Conservation (phyloP, 768 basidiomycete species). For the Lentinula detonsa region DNA sequence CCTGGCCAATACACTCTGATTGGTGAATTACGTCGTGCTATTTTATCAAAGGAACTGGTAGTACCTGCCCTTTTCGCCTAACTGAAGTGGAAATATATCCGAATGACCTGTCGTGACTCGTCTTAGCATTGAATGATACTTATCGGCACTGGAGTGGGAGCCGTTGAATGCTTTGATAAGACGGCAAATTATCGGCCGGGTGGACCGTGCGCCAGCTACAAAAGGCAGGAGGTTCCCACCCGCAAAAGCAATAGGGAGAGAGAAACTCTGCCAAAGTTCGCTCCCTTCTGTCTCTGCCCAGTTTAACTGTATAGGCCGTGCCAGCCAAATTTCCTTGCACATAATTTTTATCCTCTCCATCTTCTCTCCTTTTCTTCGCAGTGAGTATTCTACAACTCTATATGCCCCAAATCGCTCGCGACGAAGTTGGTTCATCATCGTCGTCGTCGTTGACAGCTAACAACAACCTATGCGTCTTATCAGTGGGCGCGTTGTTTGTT, state of each 20-base stretch:
- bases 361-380: slow-evolving; percentile 4
- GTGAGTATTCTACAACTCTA: slow-evolving; percentile 11
- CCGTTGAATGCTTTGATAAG: neutral
- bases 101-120: too few species aligned
- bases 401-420: slow-evolving; percentile 7
- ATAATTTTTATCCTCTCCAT: slow-evolving; percentile 1
- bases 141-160: too few species aligned
- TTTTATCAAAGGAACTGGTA: too few species aligned
- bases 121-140: too few species aligned
- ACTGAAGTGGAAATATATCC: too few species aligned
- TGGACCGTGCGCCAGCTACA: neutral
- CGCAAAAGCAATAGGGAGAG: slow-evolving; percentile 1
- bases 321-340: slow-evolving; percentile 5
- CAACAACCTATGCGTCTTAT: slow-evolving; percentile 3
- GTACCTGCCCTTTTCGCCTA: too few species aligned
- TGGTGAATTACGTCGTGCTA: too few species aligned
- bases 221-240: slow-evolving; percentile 4
- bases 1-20: neutral
- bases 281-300: slow-evolving; percentile 4
- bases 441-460: slow-evolving; percentile 18
- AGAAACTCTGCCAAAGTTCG: neutral
- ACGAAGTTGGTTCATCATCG: slow-evolving; percentile 12
- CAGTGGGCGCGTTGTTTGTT: slow-evolving; percentile 23
- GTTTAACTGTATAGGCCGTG: slow-evolving; percentile 4
- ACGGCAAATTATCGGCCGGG: neutral